Percentiles rank a stretch among this genome's conserved stretches.
Conservation (phyloP, 2,329 filamentous ascomycete genomes). For the Verticillium zaregamsianum region DNA sequence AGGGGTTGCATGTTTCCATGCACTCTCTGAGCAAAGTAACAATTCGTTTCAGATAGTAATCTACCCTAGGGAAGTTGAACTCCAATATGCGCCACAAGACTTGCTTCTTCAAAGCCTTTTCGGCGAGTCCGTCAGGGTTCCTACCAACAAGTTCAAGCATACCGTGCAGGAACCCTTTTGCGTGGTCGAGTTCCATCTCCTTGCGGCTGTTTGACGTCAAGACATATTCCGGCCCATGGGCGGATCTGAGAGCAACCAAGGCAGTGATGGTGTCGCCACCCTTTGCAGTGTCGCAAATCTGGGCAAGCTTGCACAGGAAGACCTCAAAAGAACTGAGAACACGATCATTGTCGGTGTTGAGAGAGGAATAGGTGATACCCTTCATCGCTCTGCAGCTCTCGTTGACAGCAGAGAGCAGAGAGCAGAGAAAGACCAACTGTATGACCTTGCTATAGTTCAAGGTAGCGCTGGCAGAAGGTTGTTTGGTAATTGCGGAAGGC, state of each 20-base stretch:
- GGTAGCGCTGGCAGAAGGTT: background rate
- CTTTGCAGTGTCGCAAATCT: constrained; percentile 9
- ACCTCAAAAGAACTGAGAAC: background rate
- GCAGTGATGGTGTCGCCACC: constrained; percentile 8
- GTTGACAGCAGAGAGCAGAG: constrained; percentile 1
- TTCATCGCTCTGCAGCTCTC: constrained; percentile 3
- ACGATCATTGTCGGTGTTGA: background rate
- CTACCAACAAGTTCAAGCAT: background rate
- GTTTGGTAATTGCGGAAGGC: background rate
- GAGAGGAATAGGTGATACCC: constrained; percentile 11
- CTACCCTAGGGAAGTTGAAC: constrained; percentile 3
- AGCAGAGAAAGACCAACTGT: constrained; percentile 3
- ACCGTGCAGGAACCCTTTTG: no score
- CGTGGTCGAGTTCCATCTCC: background rate
- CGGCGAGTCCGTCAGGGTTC: constrained; percentile 5
- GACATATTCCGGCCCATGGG: constrained; percentile 7
- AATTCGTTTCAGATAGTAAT: constrained; percentile 3
- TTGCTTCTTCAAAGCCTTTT: constrained; percentile 5
- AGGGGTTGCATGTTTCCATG: background rate
- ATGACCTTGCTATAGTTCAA: background rate
- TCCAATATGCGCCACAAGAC: constrained; percentile 9
- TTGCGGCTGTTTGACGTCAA: constrained; percentile 10
- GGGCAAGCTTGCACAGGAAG: constrained; percentile 12
- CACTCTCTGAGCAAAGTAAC: background rate
- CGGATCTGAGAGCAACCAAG: constrained; percentile 2